Conservation (phyloP, 2,329 filamentous ascomycete species). For the Ascochyta lentis region DNA sequence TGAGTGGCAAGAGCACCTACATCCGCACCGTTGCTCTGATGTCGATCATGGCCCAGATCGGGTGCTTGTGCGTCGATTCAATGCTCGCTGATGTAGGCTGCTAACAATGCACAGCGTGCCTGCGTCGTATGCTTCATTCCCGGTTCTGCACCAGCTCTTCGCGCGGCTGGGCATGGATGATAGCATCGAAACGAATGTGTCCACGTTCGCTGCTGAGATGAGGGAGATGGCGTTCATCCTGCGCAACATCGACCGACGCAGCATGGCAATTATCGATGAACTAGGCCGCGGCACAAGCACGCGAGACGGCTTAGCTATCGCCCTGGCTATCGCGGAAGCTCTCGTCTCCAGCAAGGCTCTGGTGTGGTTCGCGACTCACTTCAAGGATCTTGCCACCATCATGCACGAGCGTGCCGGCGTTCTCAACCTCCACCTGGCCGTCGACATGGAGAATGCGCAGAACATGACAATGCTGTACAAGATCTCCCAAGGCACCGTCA, state of each 20-base stretch:
- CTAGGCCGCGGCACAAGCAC: constrained; percentile 90
- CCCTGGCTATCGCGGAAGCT: constrained; percentile 87
- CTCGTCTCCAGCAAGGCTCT: constrained; percentile 78
- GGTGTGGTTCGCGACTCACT: constrained; percentile 95
- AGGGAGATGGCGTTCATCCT: constrained; percentile 93
- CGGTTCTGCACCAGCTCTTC: constrained; percentile 83
- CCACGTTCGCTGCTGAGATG: constrained; percentile 95
- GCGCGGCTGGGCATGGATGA: constrained; percentile 87
- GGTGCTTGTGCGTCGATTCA: constrained; percentile 65
- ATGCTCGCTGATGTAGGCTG: not conserved
- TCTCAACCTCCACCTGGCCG: constrained; percentile 79
- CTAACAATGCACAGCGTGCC: constrained; percentile 63
- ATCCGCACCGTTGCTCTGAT: constrained; percentile 85
- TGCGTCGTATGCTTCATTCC: constrained; percentile 80
- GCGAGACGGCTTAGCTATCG: constrained; percentile 85
- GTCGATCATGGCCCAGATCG: constrained; percentile 92
- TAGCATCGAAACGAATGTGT: constrained; percentile 87
- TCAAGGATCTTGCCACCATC: constrained; percentile 79
- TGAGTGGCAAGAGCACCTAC: constrained; percentile 96
- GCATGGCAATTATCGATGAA: constrained; percentile 87
- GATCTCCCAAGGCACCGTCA: constrained; percentile 72
- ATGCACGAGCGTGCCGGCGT: constrained; percentile 79
- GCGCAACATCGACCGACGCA: constrained; percentile 77
- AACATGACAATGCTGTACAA: constrained; percentile 90
- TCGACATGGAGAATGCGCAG: constrained; percentile 66